phyloP scores from a whole-genome alignment of 2,329 filamentous ascomycete genomes.

The Aspergillus costaricaensis region DNA sequence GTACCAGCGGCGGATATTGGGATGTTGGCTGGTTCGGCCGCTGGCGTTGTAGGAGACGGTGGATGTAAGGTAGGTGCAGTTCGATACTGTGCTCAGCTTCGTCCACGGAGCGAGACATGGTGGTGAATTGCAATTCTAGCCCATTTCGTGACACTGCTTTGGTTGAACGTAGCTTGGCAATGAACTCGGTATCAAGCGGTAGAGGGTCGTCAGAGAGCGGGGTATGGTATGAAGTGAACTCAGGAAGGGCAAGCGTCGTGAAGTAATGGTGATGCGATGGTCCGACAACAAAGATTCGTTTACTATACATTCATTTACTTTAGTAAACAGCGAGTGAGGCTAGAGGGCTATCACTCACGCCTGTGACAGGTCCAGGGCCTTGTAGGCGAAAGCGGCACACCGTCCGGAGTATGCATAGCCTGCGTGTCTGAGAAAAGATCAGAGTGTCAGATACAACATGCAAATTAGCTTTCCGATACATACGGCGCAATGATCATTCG shows the following conservation, averaged over 20 bases:
- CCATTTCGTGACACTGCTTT: constrained; percentile 33
- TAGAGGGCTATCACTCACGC: constrained; percentile 53
- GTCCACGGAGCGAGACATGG: constrained; percentile 68
- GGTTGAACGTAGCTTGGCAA: constrained; percentile 38
- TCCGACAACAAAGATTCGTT: constrained; percentile 87
- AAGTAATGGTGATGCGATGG: constrained; percentile 90
- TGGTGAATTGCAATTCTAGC: constrained; percentile 41
- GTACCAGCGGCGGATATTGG: constrained; percentile 73
- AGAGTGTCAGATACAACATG: constrained; percentile 12
- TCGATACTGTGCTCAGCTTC: constrained; percentile 89
- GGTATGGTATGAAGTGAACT: constrained; percentile 58
- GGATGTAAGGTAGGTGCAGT: constrained; percentile 94
- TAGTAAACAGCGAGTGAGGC: too few species aligned
- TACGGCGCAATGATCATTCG: constrained; percentile 92
- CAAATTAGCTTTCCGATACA: constrained; percentile 38
- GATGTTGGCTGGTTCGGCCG: constrained; percentile 51
- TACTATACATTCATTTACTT: constrained; percentile 48
- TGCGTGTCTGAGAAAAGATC: constrained; percentile 67
- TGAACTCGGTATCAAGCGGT: constrained; percentile 47
- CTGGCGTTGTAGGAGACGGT: constrained; percentile 67
- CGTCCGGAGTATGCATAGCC: constrained; percentile 90
- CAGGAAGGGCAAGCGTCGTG: constrained; percentile 72
- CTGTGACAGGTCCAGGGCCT: constrained; percentile 75
- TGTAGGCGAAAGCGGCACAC: constrained; percentile 94
- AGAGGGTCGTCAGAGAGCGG: constrained; percentile 47